Evolutionary conservation across 2,329 filamentous ascomycete species (phyloP).

Genomic region (Graphilbum ipis-grandicollis): DNA sequence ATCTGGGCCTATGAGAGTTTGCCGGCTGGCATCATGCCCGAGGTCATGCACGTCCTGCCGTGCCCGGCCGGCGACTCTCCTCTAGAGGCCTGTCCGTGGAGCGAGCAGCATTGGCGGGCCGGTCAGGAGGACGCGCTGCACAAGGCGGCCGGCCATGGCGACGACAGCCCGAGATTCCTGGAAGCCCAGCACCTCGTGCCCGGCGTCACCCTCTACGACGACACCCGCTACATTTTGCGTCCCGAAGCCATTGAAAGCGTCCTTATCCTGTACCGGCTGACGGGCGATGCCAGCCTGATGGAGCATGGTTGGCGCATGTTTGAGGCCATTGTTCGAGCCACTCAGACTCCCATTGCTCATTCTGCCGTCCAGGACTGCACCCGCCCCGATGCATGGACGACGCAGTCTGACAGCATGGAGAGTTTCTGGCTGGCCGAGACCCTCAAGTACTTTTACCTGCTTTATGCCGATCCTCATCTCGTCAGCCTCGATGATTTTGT

Average conservation of each 20-base stretch:
- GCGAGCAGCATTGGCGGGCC: not conserved
- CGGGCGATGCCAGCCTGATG: slow-evolving; percentile 24
- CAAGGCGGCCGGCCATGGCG: not conserved
- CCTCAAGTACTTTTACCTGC: slow-evolving; percentile 60
- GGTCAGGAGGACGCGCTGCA: not conserved
- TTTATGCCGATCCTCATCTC: slow-evolving; percentile 46
- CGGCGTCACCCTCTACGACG: slow-evolving; percentile 36
- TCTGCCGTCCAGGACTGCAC: slow-evolving; percentile 21
- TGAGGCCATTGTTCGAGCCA: slow-evolving; percentile 21
- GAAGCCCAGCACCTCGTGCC: slow-evolving; percentile 18
- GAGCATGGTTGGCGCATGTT: slow-evolving; percentile 32
- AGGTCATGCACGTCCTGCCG: slow-evolving; percentile 14
- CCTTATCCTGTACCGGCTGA: slow-evolving; percentile 33
- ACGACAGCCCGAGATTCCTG: not conserved
- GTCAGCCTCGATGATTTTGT: slow-evolving; percentile 57
- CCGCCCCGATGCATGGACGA: not conserved
- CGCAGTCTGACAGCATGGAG: slow-evolving; percentile 11
- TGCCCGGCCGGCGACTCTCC: slow-evolving; percentile 13
- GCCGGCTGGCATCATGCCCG: slow-evolving; percentile 35
- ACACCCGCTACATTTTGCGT: slow-evolving; percentile 25
- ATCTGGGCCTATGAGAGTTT: slow-evolving; percentile 35
- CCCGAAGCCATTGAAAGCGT: slow-evolving; percentile 35
- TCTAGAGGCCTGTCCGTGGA: too few species aligned
- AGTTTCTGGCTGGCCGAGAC: slow-evolving; percentile 63
- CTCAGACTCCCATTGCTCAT: slow-evolving; percentile 25